A percentile compares a stretch with the other conserved stretches of the same genome.
These are phyloP conservation scores for Ceratobasidium sp. DNA, from an alignment of 1,284 basidiomycete genomes.

Conservation along the genomic window DNA sequence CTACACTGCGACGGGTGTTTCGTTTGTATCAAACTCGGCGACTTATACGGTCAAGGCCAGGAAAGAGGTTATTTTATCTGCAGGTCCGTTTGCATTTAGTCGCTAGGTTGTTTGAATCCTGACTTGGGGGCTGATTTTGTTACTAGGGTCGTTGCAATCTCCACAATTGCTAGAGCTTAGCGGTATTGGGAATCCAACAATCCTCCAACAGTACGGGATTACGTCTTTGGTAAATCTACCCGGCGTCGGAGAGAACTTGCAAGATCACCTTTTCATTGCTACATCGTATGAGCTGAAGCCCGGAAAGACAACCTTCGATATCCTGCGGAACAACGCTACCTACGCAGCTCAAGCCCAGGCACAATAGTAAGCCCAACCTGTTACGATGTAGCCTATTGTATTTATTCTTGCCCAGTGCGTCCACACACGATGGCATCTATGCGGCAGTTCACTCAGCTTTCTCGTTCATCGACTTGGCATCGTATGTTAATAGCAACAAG, in stretches of 20 bases:
- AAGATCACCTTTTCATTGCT: slow-evolving; percentile 52
- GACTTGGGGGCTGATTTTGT: too few species aligned
- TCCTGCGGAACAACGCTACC: slow-evolving; percentile 39
- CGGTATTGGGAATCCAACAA: slow-evolving; percentile 59
- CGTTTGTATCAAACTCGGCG: slow-evolving; percentile 48
- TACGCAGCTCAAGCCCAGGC: slow-evolving; percentile 40
- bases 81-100: slow-evolving; percentile 48
- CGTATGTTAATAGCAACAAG: slow-evolving; percentile 19
- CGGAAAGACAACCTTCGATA: slow-evolving; percentile 44
- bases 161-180: slow-evolving; percentile 63
- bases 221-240: slow-evolving; percentile 55
- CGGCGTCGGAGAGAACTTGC: slow-evolving; percentile 59
- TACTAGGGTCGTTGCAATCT: slow-evolving; percentile 54
- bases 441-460: slow-evolving; percentile 44
- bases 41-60: slow-evolving; percentile 49
- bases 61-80: slow-evolving; percentile 58
- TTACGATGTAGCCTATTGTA: not conserved
- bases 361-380: slow-evolving; percentile 32
- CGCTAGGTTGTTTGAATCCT: not conserved
- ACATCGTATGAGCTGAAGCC: slow-evolving; percentile 44
- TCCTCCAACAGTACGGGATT: slow-evolving; percentile 56
- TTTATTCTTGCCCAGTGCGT: slow-evolving; percentile 19
- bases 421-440: slow-evolving; percentile 42
- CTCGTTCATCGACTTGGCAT: slow-evolving; percentile 42
- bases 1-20: slow-evolving; percentile 48